Conservation (phyloP, 1,284 basidiomycete species). For the Cutaneotrichosporon spelunceum region DNA sequence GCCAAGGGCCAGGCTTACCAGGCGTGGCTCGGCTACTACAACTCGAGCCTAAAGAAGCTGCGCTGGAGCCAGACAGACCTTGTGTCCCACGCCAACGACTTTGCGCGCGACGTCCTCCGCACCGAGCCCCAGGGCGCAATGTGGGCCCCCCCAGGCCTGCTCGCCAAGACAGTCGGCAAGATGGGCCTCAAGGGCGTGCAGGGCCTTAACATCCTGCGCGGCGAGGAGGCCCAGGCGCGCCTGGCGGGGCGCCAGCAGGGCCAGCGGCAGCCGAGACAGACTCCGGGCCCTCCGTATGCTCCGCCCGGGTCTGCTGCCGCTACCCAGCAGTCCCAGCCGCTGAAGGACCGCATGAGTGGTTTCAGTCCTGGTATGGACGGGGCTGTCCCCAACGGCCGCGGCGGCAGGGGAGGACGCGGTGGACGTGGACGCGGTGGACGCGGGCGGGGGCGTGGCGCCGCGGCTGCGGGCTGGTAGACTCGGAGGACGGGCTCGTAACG, state of each 20-base stretch:
- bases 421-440: slow-evolving; percentile 6
- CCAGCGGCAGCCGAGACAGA: slow-evolving; percentile 1
- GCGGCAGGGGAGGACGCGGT: slow-evolving; percentile 13
- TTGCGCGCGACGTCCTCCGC: slow-evolving; percentile 54
- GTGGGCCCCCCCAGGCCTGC: slow-evolving; percentile 52
- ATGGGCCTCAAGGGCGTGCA: slow-evolving; percentile 60
- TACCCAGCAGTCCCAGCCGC: background rate
- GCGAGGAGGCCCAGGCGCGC: background rate
- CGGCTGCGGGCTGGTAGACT: background rate
- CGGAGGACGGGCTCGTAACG: too few relatives aligned
- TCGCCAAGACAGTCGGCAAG: slow-evolving; percentile 60
- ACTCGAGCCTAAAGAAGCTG: slow-evolving; percentile 52
- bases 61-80: slow-evolving; percentile 54
- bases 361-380: background rate
- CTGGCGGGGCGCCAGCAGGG: background rate
- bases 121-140: slow-evolving; percentile 48
- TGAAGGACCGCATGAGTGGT: background rate
- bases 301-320: background rate
- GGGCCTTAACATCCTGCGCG: slow-evolving; percentile 40
- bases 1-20: slow-evolving; percentile 59
- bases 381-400: slow-evolving; percentile 1
- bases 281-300: too few relatives aligned
- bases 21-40: slow-evolving; percentile 63
- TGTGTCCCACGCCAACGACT: slow-evolving; percentile 56
- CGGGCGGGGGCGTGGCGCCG: background rate